Evolutionary conservation across 768 basidiomycete genomes (phyloP).

Genomic region (Lentinula sp.): DNA sequence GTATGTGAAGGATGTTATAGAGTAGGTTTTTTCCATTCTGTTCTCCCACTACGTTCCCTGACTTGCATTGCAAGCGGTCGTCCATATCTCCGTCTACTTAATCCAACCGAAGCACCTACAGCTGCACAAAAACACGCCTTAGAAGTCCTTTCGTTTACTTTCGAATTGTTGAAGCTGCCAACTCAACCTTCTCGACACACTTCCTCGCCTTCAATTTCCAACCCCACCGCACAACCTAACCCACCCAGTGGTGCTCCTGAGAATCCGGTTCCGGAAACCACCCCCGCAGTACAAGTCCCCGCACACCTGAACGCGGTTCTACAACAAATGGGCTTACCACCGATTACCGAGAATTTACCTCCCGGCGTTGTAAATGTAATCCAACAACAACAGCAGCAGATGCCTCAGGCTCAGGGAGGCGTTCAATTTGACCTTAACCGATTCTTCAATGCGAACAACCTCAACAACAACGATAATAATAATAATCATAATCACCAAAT

Average conservation of each 20-base stretch:
- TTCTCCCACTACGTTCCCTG: no score
- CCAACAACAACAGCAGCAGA: not conserved
- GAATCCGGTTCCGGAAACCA: no score
- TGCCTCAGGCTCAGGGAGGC: slow-evolving; percentile 12
- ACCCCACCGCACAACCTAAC: no score
- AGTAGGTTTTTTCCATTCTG: slow-evolving; percentile 24
- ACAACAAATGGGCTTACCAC: slow-evolving; percentile 58
- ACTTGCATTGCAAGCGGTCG: slow-evolving; percentile 31
- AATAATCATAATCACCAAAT: slow-evolving; percentile 19
- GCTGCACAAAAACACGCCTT: slow-evolving; percentile 60
- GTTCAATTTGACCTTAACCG: not conserved
- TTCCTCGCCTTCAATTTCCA: slow-evolving; percentile 8
- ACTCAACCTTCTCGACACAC: not conserved
- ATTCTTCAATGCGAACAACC: slow-evolving; percentile 2
- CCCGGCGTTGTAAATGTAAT: not conserved
- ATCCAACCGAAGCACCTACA: slow-evolving; percentile 42
- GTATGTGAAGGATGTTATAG: slow-evolving; percentile 32
- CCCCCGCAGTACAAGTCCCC: slow-evolving; percentile 23
- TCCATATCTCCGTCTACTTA: slow-evolving; percentile 46
- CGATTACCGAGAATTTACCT: slow-evolving; percentile 31
- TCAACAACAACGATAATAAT: slow-evolving; percentile 7
- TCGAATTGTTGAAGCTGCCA: slow-evolving; percentile 36
- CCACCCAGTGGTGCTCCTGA: no score
- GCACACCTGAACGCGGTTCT: slow-evolving; percentile 56
- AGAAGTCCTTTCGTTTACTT: slow-evolving; percentile 55